These are phyloP conservation scores for Neckera pumila DNA, from an alignment of 225 moss, liverwort and hornwort genomes.

Conservation along the genomic window DNA sequence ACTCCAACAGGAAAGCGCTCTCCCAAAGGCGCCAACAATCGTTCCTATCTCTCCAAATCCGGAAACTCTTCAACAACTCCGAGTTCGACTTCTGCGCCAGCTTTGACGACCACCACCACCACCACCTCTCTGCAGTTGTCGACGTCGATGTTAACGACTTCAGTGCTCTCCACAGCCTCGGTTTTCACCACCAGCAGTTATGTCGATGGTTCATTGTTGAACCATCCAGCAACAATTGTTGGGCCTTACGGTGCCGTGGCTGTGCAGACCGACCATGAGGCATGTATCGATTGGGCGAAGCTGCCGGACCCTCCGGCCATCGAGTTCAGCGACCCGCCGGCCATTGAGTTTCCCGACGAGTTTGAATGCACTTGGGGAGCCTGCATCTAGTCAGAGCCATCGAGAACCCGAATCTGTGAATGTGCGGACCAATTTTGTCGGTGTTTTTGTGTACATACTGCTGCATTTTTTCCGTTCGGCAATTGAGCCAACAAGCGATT, in stretches of 20 bases:
- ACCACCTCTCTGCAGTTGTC: neutral
- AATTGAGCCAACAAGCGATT: neutral
- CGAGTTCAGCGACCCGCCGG: slow-evolving; percentile 15
- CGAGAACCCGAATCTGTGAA: neutral
- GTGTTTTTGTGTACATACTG: neutral
- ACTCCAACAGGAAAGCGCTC: slow-evolving; percentile 26
- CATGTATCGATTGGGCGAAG: slow-evolving; percentile 28
- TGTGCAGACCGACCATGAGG: neutral
- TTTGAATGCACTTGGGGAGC: slow-evolving; percentile 25
- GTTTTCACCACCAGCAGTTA: neutral
- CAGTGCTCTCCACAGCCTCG: neutral
- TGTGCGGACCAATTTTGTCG: neutral
- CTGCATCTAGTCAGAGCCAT: neutral
- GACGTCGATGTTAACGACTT: neutral
- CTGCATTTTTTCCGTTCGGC: neutral
- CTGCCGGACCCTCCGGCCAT: slow-evolving; percentile 33
- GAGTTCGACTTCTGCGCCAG: neutral
- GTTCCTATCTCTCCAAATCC: neutral
- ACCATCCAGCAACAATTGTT: neutral
- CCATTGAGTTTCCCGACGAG: slow-evolving; percentile 16
- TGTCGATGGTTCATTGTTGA: neutral
- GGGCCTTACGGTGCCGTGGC: neutral
- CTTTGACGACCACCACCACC: neutral
- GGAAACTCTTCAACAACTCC: neutral
- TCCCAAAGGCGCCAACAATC: slow-evolving; percentile 7